Evolutionary conservation across 331 rosid species (phyloP), one percentile per base, ranked within the genome.

Genomic region (Acacia pycnantha): DNA sequence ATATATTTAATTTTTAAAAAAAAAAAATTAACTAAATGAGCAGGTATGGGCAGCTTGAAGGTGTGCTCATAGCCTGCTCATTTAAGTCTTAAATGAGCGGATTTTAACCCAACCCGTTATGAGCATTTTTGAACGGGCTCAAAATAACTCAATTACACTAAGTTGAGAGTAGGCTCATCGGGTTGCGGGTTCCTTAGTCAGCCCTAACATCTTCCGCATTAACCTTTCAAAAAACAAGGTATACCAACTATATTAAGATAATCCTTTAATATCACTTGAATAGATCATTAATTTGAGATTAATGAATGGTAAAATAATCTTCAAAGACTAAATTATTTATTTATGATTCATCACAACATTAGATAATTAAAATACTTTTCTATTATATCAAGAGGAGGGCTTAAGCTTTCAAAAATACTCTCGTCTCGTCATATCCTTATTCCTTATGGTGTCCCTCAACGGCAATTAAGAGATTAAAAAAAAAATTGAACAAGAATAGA

Each of bases 91-190:
- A 31, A 31, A 31, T 31, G 33, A 2, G 33, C 3, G 4, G 4
- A 0, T 31, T 31, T 31, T 31, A 31, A 31, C 4, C 33, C 1
- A 3, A 31, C 33, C 33, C 33, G 4, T 31, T 31, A 31, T 31
- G 1, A 4, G 1, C 3, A 2, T 31, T 27, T 31, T 31, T 2
- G 0, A 4, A 0, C 4, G 33, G 1, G 4, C 33, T 31, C 1
- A 31, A 31, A 31, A 2, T 31, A 0, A 31, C 33, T 31, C 33
- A 31, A 31, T 31, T 31, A 31, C 33, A 2, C 4, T 2, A 31
- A 4, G 33, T 29, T 29, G 2, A 2, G 31, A 29, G 2, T 2
- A 29, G 2, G 31, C 31, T 29, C 31, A 29, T 29, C 2, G 31
- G 31, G 2, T 2, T 29, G 2, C 33, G 4, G 4, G 33, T 31